Percentiles rank a stretch among this genome's conserved stretches.
Evolutionary conservation across 23 red algal genomes (phyloP).

Genomic region (Pyropia yezoensis): DNA sequence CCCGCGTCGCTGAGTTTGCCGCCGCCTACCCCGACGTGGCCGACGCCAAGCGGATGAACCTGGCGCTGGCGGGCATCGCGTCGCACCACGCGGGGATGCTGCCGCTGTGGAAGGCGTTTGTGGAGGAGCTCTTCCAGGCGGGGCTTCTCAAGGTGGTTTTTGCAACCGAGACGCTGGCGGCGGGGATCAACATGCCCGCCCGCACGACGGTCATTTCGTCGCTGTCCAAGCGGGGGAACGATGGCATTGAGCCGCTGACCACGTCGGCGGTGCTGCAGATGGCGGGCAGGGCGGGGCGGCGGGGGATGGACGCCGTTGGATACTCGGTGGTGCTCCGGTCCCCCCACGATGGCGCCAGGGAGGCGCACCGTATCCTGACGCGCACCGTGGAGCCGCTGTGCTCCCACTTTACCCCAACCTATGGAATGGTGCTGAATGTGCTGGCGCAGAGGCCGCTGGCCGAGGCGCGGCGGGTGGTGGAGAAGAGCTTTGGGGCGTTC

Average conservation of each 20-base stretch:
- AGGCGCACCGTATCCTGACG: slow-evolving; percentile 65
- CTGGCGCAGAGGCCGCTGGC: slow-evolving; percentile 18
- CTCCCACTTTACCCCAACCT: slow-evolving; percentile 87
- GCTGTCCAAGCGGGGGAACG: slow-evolving; percentile 69
- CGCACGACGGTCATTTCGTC: slow-evolving; percentile 84
- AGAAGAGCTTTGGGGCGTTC: slow-evolving; percentile 73
- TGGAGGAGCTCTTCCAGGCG: slow-evolving; percentile 91
- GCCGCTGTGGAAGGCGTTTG: slow-evolving; percentile 88
- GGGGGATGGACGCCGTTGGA: slow-evolving; percentile 85
- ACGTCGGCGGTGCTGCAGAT: slow-evolving; percentile 86
- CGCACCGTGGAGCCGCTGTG: slow-evolving; percentile 51
- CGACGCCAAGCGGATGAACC: slow-evolving; percentile 30
- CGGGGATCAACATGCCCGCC: slow-evolving; percentile 97
- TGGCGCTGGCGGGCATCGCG: slow-evolving; percentile 70
- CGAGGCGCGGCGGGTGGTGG: slow-evolving; percentile 51
- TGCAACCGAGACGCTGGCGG: slow-evolving; percentile 96
- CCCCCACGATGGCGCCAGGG: slow-evolving; percentile 48
- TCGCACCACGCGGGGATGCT: slow-evolving; percentile 95
- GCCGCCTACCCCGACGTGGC: slow-evolving; percentile 61
- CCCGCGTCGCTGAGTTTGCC: slow-evolving; percentile 53
- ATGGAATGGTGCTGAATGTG: slow-evolving; percentile 92
- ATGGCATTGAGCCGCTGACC: slow-evolving; percentile 56
- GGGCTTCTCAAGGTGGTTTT: slow-evolving; percentile 94
- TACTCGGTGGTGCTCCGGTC: slow-evolving; percentile 67
- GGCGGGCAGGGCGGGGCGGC: slow-evolving; percentile 88